Percentiles rank a stretch among this genome's conserved stretches.
phyloP scores from a whole-genome alignment of 495 filamentous ascomycete species.

The Venustampulla echinocandica region DNA sequence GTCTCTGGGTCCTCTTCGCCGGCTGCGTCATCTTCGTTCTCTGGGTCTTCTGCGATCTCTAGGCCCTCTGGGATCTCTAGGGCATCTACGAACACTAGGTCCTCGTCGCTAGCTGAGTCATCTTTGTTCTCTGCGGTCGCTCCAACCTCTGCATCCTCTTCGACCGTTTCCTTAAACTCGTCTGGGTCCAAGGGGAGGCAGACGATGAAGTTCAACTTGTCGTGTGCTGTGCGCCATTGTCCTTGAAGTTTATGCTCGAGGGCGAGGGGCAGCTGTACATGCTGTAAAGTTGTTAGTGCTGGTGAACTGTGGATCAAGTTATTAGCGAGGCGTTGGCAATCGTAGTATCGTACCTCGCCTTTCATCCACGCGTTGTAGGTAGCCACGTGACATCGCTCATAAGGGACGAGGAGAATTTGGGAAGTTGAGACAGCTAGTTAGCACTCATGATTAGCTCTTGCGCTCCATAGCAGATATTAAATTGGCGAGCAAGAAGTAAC shows the following conservation, averaged over 20 bases:
- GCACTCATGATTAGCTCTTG: neutral
- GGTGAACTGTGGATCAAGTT: neutral
- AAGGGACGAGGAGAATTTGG: slow-evolving; percentile 68
- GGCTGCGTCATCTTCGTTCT: no score
- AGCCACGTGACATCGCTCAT: slow-evolving; percentile 69
- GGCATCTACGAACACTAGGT: no score
- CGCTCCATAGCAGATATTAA: neutral
- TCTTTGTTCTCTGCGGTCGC: no score
- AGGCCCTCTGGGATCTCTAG: no score
- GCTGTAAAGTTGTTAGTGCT: slow-evolving; percentile 52
- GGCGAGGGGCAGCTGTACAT: slow-evolving; percentile 65
- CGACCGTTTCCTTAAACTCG: neutral
- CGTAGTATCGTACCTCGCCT: slow-evolving; percentile 51
- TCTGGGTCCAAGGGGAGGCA: slow-evolving; percentile 32
- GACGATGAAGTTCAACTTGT: slow-evolving; percentile 68
- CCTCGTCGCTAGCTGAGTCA: no score
- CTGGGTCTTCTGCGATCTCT: no score
- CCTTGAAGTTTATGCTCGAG: slow-evolving; percentile 82
- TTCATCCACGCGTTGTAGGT: slow-evolving; percentile 89
- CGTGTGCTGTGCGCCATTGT: slow-evolving; percentile 66
- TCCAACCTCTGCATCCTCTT: no score
- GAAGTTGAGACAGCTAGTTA: slow-evolving; percentile 57
- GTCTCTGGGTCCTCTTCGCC: no score
- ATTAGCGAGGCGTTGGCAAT: neutral
- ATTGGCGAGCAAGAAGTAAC: neutral